Percentiles rank a stretch among this genome's conserved stretches.
These are phyloP conservation scores for Mollisiaceae sp. DNA, from an alignment of 2,329 filamentous ascomycete species.

Conservation along the genomic window DNA sequence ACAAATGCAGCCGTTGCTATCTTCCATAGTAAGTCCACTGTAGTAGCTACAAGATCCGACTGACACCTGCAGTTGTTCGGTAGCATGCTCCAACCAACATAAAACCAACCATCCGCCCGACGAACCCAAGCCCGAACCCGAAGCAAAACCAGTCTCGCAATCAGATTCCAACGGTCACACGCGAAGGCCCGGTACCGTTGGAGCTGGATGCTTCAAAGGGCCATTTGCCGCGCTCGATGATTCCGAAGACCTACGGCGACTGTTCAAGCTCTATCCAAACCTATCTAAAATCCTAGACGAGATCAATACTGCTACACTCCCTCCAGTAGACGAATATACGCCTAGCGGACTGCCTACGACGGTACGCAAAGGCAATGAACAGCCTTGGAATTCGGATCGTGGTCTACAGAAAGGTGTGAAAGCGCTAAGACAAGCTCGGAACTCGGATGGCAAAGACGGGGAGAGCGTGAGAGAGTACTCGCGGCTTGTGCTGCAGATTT, in stretches of 20 bases:
- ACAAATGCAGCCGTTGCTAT: constrained; percentile 66
- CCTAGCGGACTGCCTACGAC: constrained; percentile 13
- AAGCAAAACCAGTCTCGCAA: constrained; percentile 23
- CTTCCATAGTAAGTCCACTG: constrained; percentile 58
- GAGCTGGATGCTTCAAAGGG: constrained; percentile 41
- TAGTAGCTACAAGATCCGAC: constrained; percentile 8
- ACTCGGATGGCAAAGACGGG: constrained; percentile 57
- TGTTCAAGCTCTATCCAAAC: constrained; percentile 59
- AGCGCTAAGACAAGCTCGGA: constrained; percentile 56
- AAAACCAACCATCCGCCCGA: constrained; percentile 44
- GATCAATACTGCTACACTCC: constrained; percentile 57
- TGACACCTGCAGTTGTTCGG: constrained; percentile 56
- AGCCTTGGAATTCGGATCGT: constrained; percentile 60
- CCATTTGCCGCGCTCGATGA: constrained; percentile 59
- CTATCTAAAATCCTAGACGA: constrained; percentile 53
- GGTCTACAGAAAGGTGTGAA: constrained; percentile 62
- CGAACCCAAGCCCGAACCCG: constrained; percentile 17
- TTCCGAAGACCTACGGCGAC: constrained; percentile 53
- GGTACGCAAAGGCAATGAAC: constrained; percentile 18
- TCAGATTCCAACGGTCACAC: constrained; percentile 17
- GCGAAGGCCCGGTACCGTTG: constrained; percentile 33
- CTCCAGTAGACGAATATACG: constrained; percentile 42
- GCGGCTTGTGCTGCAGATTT: constrained; percentile 58
- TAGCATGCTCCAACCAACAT: constrained; percentile 60
- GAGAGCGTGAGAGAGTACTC: constrained; percentile 66